Evolutionary conservation across 2,329 filamentous ascomycete genomes (phyloP).

Genomic region (Cladophialophora yegresii): DNA sequence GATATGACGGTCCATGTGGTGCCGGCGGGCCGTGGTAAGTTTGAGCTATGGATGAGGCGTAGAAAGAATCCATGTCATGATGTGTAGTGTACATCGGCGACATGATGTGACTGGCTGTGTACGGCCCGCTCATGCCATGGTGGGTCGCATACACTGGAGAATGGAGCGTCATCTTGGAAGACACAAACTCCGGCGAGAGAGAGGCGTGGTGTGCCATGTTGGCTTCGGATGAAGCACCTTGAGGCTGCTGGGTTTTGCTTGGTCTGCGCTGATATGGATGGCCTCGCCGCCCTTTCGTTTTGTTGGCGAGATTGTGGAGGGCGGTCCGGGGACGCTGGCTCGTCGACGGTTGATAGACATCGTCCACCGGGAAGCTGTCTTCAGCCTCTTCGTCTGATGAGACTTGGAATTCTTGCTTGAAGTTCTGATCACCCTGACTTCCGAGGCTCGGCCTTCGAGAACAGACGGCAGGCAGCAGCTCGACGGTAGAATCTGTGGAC

Average conservation of each 20-base stretch:
- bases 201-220: neutral
- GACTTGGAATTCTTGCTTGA: conserved; percentile 2
- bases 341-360: neutral
- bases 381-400: conserved; percentile 9
- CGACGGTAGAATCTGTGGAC: neutral
- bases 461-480: neutral
- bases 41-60: neutral
- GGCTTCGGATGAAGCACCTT: neutral
- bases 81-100: neutral
- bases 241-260: neutral
- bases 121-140: neutral
- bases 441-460: neutral
- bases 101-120: conserved; percentile 6
- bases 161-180: neutral
- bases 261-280: neutral
- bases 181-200: neutral
- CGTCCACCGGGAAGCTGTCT: neutral
- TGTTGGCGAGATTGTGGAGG: neutral
- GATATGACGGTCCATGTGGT: neutral
- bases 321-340: neutral
- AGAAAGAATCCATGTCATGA: conserved; percentile 1
- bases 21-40: neutral
- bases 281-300: neutral
- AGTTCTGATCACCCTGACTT: neutral
- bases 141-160: neutral